These are phyloP conservation scores for Thielaviopsis euricoi DNA, from an alignment of 2,329 filamentous ascomycete species.

Conservation along the genomic window DNA sequence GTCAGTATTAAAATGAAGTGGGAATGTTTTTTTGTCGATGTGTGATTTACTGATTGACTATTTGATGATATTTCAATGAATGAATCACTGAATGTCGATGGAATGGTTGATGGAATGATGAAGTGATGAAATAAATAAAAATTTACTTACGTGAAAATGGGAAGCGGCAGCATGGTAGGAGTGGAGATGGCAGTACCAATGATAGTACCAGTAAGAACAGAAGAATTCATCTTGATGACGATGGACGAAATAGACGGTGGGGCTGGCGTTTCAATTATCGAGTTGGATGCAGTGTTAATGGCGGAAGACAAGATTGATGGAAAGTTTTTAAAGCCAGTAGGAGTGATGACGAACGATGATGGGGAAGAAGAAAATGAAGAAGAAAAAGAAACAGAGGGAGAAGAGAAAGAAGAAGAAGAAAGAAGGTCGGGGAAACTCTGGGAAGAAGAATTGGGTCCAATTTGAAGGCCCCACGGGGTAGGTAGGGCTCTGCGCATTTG, in stretches of 20 bases:
- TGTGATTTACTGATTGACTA: not conserved
- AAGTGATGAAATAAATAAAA: not conserved
- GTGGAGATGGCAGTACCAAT: constrained; percentile 6
- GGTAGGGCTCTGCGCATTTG: not conserved
- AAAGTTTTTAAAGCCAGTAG: not conserved
- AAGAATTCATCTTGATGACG: constrained; percentile 7
- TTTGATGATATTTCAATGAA: no score
- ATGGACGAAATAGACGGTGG: not conserved
- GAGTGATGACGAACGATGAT: constrained; percentile 1
- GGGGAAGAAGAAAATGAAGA: not conserved
- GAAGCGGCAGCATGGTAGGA: not conserved
- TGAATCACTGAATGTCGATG: not conserved
- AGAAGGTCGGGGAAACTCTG: not conserved
- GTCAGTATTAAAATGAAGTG: not conserved
- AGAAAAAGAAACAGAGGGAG: constrained; percentile 4
- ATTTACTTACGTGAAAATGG: constrained; percentile 4
- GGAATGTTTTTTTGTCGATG: not conserved
- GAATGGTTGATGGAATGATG: not conserved
- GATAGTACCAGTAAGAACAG: not conserved
- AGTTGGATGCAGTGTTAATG: not conserved
- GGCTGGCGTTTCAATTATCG: not conserved
- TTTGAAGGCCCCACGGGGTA: not conserved
- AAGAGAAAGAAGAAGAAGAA: not conserved
- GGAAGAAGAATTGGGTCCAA: not conserved
- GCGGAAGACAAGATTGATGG: not conserved